These are phyloP conservation scores for Trichoderma atroviride DNA, from an alignment of 2,329 filamentous ascomycete genomes.

Conservation along the genomic window DNA sequence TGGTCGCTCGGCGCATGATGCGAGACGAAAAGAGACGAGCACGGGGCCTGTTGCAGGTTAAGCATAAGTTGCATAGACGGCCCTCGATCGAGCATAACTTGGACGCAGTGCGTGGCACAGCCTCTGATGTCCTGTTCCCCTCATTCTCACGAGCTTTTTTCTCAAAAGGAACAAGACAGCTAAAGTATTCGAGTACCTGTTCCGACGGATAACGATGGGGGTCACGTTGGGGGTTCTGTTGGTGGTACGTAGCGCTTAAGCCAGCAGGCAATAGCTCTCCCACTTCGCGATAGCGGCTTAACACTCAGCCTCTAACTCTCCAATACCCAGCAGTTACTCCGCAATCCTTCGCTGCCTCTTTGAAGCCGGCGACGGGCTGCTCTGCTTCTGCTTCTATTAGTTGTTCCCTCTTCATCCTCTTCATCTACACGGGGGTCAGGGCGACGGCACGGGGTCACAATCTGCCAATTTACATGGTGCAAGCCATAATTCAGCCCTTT, in stretches of 20 bases:
- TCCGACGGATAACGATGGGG: slow-evolving; percentile 3
- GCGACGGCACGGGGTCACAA: not conserved
- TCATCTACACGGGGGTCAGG: slow-evolving; percentile 17
- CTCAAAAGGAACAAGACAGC: not conserved
- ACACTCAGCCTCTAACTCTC: not conserved
- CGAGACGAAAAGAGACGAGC: not conserved
- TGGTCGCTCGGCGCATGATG: slow-evolving; percentile 1
- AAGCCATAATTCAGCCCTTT: not conserved
- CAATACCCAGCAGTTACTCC: not conserved
- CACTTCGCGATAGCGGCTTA: not conserved
- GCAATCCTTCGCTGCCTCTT: not conserved
- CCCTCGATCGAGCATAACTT: not conserved
- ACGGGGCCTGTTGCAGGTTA: not conserved
- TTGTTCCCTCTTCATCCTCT: not conserved
- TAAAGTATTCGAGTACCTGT: not conserved
- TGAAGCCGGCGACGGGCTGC: not conserved
- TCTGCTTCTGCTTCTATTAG: not conserved
- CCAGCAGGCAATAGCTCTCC: not conserved
- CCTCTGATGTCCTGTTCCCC: not conserved
- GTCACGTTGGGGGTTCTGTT: not conserved
- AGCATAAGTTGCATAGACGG: slow-evolving; percentile 3
- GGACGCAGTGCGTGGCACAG: not conserved
- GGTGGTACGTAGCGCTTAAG: not conserved
- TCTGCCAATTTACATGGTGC: not conserved
- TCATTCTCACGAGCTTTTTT: not conserved